Conservation (phyloP, 768 basidiomycete genomes). For the Suillus discolor region DNA sequence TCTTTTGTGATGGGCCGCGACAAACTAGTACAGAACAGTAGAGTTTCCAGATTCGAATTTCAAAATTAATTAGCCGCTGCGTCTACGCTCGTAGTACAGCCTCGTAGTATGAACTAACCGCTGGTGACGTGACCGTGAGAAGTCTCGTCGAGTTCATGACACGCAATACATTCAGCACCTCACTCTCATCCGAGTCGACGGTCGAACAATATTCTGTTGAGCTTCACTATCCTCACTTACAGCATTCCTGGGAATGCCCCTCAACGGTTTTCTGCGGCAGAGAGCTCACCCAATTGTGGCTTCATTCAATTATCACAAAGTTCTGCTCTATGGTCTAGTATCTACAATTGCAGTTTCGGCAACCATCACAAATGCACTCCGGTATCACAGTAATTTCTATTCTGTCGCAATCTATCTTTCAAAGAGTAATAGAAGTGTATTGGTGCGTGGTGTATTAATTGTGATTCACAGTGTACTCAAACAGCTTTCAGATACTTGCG, state of each 20-base stretch:
- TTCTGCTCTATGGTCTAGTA: conserved; percentile 67
- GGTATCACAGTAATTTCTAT: conserved; percentile 89
- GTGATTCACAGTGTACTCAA: conserved; percentile 6
- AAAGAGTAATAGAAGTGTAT: conserved; percentile 87
- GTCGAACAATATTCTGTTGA: not conserved
- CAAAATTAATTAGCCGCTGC: no score
- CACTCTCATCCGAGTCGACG: not conserved
- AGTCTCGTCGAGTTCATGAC: not conserved
- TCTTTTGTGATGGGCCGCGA: not conserved
- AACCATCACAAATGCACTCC: conserved; percentile 78
- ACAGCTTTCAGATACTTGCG: conserved; percentile 67
- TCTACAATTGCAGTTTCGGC: conserved; percentile 72
- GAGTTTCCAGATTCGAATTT: no score
- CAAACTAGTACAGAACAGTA: not conserved
- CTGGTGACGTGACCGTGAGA: conserved; percentile 1
- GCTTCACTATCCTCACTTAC: not conserved
- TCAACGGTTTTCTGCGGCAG: conserved; percentile 51
- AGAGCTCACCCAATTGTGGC: conserved; percentile 50
- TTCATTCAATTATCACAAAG: conserved; percentile 60
- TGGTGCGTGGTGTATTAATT: conserved; percentile 54
- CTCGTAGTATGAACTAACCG: no score
- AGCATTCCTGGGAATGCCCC: conserved; percentile 42
- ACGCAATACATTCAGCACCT: not conserved
- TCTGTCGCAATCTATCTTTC: conserved; percentile 92
- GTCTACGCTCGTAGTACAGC: no score